phyloP scores from a whole-genome alignment of 2,329 filamentous ascomycete genomes.

The Dothistroma pini region DNA sequence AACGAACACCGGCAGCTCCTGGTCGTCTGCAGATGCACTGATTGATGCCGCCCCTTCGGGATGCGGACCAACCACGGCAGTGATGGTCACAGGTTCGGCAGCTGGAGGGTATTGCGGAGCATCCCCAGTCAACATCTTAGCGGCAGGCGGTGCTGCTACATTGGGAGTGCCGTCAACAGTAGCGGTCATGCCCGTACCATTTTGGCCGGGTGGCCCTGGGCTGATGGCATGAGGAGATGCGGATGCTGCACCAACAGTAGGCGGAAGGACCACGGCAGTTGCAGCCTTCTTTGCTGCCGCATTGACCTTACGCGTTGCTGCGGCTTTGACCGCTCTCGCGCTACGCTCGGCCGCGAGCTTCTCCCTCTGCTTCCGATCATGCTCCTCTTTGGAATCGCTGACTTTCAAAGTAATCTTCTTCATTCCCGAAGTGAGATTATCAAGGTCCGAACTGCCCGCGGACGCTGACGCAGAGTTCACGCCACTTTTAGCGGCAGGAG shows the following conservation, averaged over 20 bases:
- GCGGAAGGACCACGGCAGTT: neutral
- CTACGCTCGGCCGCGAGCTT: constrained; percentile 44
- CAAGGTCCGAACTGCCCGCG: constrained; percentile 39
- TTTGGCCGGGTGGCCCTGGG: too few relatives aligned
- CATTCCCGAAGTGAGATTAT: constrained; percentile 51
- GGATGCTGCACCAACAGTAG: neutral
- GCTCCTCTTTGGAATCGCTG: constrained; percentile 52
- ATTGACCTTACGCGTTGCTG: constrained; percentile 33
- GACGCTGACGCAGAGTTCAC: neutral
- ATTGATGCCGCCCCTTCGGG: constrained; percentile 6
- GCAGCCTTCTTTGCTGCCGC: constrained; percentile 33
- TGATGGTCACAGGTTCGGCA: neutral
- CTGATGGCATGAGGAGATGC: neutral
- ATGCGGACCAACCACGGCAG: neutral
- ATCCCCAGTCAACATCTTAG: neutral
- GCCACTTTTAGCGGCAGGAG: constrained; percentile 1
- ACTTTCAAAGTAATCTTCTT: constrained; percentile 59
- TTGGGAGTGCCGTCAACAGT: neutral
- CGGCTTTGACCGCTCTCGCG: constrained; percentile 32
- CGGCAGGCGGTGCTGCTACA: neutral
- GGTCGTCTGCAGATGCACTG: constrained; percentile 3
- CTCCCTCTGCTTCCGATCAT: constrained; percentile 42
- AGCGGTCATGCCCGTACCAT: neutral
- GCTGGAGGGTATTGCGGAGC: neutral
- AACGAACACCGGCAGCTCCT: constrained; percentile 10